phyloP scores from a whole-genome alignment of 805 yeast genomes.

The Kazachstania bromeliacearum region DNA sequence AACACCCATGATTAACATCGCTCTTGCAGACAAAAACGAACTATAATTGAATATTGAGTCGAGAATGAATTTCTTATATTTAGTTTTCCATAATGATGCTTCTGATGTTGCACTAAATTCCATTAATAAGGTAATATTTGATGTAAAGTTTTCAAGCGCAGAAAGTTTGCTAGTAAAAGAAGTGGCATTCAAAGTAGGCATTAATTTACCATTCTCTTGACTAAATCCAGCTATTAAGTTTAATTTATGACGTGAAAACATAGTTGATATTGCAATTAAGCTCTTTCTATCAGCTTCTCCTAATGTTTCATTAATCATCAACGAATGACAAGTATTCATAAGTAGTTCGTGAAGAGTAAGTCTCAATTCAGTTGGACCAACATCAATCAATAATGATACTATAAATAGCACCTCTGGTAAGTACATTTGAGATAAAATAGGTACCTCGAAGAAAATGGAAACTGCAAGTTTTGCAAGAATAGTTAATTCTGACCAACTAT shows the following conservation, averaged over 20 bases:
- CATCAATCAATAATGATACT: constrained; percentile 44
- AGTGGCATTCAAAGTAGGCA: constrained; percentile 25
- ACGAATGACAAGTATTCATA: constrained; percentile 61
- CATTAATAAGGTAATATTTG: constrained; percentile 42
- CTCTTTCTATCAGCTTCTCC: constrained; percentile 29
- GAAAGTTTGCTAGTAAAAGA: constrained; percentile 30
- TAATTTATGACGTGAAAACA: constrained; percentile 47
- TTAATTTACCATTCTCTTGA: constrained; percentile 36
- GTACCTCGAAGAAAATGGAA: constrained; percentile 59
- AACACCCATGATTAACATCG: constrained; percentile 57
- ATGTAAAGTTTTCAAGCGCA: constrained; percentile 49
- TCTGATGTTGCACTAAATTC: constrained; percentile 36
- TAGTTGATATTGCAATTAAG: constrained; percentile 36
- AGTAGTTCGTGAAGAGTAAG: constrained; percentile 47
- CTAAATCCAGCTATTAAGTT: constrained; percentile 59
- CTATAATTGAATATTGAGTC: constrained; percentile 46
- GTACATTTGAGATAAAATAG: constrained; percentile 47
- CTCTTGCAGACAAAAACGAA: constrained; percentile 55
- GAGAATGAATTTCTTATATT: constrained; percentile 54
- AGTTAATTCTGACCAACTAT: constrained; percentile 57
- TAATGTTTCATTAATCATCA: constrained; percentile 46
- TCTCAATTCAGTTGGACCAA: constrained; percentile 46
- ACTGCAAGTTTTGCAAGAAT: constrained; percentile 55
- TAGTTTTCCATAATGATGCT: constrained; percentile 44
- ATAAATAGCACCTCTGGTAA: constrained; percentile 62